Conservation (phyloP, 495 filamentous ascomycete genomes). For the Eremomyces bilateralis region DNA sequence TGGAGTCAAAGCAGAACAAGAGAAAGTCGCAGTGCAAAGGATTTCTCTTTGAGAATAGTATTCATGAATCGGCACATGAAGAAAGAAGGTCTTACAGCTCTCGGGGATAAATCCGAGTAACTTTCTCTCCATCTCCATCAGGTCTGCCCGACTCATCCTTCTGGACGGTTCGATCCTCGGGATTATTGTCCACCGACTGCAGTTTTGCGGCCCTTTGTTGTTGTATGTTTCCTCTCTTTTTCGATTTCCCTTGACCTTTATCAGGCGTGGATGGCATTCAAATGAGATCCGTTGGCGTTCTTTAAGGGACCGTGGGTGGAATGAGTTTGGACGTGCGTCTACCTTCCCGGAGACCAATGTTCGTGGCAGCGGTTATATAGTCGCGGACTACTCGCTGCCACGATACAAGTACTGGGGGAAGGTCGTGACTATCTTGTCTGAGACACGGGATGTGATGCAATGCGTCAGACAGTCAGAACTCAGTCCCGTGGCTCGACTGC, state of each 20-base stretch:
- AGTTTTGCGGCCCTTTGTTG: too few species aligned
- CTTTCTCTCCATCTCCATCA: conserved; percentile 13
- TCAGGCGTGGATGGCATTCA: background rate
- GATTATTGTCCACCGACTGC: background rate
- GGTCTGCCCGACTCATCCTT: conserved; percentile 14
- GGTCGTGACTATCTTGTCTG: too few species aligned
- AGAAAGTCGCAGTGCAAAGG: background rate
- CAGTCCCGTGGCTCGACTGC: too few species aligned
- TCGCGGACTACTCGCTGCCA: too few species aligned
- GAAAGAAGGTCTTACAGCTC: conserved; percentile 10
- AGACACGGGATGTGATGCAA: too few species aligned
- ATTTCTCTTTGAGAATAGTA: background rate
- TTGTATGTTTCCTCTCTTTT: background rate
- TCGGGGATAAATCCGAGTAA: conserved; percentile 11
- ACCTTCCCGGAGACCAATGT: too few species aligned
- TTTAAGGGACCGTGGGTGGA: too few species aligned
- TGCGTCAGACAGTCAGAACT: too few species aligned
- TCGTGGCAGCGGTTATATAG: too few species aligned
- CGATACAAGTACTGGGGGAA: too few species aligned
- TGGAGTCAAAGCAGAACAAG: background rate
- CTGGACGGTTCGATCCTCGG: background rate
- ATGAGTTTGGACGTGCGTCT: too few species aligned
- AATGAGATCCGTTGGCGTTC: too few species aligned
- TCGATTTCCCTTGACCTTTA: background rate
- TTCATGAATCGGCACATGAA: background rate